These are phyloP conservation scores for Podaxis sp. DNA, from an alignment of 768 basidiomycete species.

Conservation along the genomic window DNA sequence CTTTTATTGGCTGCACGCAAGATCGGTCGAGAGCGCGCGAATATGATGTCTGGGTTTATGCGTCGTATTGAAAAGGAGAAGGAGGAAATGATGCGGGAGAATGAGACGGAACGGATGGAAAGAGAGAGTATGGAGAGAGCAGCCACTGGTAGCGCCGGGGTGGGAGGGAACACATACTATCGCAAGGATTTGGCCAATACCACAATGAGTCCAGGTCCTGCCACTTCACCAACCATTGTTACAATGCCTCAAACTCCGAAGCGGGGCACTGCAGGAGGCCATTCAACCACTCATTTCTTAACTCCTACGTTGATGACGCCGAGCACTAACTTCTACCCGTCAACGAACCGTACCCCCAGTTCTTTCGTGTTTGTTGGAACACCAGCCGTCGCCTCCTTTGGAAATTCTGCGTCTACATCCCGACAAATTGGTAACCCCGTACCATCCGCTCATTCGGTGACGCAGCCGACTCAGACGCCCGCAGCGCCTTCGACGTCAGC, in stretches of 20 bases:
- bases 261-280: constrained; percentile 10
- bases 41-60: constrained; percentile 51
- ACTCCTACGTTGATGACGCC: constrained; percentile 11
- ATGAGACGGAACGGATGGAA: constrained; percentile 29
- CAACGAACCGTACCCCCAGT: constrained; percentile 15
- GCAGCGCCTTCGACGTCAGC: constrained; percentile 11
- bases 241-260: constrained; percentile 22
- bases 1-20: constrained; percentile 69
- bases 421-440: constrained; percentile 4
- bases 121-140: constrained; percentile 27
- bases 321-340: constrained; percentile 2
- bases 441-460: background rate
- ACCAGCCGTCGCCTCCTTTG: constrained; percentile 17
- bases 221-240: constrained; percentile 12
- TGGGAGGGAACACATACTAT: constrained; percentile 19
- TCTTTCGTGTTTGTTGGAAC: constrained; percentile 28
- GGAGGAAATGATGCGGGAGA: constrained; percentile 30
- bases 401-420: constrained; percentile 15
- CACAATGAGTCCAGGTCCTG: constrained; percentile 16
- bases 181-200: constrained; percentile 16
- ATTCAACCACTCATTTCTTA: constrained; percentile 6
- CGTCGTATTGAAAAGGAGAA: constrained; percentile 35
- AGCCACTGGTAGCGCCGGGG: constrained; percentile 23
- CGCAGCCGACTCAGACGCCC: constrained; percentile 5
- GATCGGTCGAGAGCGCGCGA: constrained; percentile 61